Base-by-base conservation (phyloP, 2,329 filamentous ascomycete species). In the Davidsoniella australis region DNA sequence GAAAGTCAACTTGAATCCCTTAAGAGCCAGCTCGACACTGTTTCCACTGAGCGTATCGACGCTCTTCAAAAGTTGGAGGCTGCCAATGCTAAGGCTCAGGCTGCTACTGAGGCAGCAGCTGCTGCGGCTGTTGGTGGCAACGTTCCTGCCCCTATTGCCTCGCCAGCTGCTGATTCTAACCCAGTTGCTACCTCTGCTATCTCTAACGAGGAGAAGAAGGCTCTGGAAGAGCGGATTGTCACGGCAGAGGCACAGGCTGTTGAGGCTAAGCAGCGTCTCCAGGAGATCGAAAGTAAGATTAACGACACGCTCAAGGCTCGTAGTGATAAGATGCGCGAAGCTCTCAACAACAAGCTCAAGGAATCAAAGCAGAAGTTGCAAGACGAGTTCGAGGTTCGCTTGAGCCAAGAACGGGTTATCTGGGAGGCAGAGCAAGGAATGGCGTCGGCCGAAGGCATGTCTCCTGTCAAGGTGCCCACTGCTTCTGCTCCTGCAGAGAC, bases 241-340 rank as follows among this genome's bases (percentile, higher is more conserved):
- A 65, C 65, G 17, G 71, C 78, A 1, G 75, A 82, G 59, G 68
- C 75, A 24, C 76, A 71, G 58, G 75, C 81, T 7, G 68, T 71
- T 2, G 78, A 82, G 56, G 72, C 75, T 43, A 80, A 86, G 58
- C 66, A 69, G 12, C 81, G 80, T 61, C 72, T 68, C 1, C 71
- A 73, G 48, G 75, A 79, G 53, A 67, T 82, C 14, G 82, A 88
- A 58, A 72, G 76, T 26, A 71, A 69, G 49, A 72, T 78, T 42
- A 68, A 75, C 50, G 66, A 64, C 36, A 77, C 72, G 9, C 69
- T 84, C 52, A 82, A 82, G 57, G 67, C 72, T 47, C 72, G 79
- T 41, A 78, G 78, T 1, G 76, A 84, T 41, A 75, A 74, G 60
- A 82, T 85, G 80, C 82, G 79, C 58, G 70, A 74, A 18, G 65